These are phyloP conservation scores for Pseudoneurospora amorphoporcata DNA, from an alignment of 495 filamentous ascomycete species.

Conservation along the genomic window DNA sequence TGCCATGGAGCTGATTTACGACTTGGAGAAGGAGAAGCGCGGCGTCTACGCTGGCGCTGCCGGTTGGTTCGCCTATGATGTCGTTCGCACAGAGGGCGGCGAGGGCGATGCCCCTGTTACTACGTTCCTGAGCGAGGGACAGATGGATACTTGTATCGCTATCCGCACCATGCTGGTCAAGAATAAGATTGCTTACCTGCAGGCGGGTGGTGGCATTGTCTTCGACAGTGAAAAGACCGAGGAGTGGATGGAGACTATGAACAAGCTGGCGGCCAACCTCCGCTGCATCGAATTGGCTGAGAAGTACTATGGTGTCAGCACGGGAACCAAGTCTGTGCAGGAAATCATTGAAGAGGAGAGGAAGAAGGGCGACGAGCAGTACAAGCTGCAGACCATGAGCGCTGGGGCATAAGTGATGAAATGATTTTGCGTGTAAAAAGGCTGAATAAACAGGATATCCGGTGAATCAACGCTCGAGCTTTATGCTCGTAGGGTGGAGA, in stretches of 20 bases:
- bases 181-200: conserved; percentile 81
- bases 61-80: conserved; percentile 76
- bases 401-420: conserved; percentile 10
- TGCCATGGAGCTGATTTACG: conserved; percentile 94
- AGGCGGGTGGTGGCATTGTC: conserved; percentile 95
- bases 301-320: conserved; percentile 44
- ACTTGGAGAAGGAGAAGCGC: conserved; percentile 84
- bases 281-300: conserved; percentile 78
- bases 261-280: conserved; percentile 87
- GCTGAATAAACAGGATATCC: neutral
- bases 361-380: conserved; percentile 24
- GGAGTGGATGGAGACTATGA: conserved; percentile 94
- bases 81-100: conserved; percentile 28
- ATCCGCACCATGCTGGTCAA: conserved; percentile 93
- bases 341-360: conserved; percentile 27
- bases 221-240: conserved; percentile 92
- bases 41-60: conserved; percentile 97
- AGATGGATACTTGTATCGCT: conserved; percentile 99
- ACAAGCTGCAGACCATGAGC: conserved; percentile 11
- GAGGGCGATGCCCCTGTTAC: conserved; percentile 21
- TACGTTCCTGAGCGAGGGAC: conserved; percentile 46
- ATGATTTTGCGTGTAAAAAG: neutral
- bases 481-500: neutral
- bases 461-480: neutral
- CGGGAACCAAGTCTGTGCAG: conserved; percentile 21